Base-by-base conservation (phyloP, 805 yeast genomes). In the Kregervanrija fluxuum region DNA sequence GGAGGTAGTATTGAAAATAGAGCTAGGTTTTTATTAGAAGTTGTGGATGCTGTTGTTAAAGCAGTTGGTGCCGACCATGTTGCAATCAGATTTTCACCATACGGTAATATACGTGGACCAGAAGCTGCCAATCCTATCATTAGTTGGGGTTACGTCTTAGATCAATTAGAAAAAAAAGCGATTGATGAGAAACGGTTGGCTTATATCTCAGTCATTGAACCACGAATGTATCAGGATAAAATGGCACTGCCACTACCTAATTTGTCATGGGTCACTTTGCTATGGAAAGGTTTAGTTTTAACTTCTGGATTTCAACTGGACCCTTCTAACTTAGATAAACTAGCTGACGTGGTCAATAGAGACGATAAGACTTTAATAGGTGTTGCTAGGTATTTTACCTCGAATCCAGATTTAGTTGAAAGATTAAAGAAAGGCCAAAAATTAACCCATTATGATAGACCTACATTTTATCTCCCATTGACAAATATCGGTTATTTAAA, bases 51-150 rank as follows among this genome's bases (percentile, higher is more conserved):
- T 3, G 52, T 77, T 33, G 63, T 65, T 30, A 73, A 61, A 6
- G 77, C 73, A 3, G 60, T 80, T 48, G 87, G 86, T 40, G 68
- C 74, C 14, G 68, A 67, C 3, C 69, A 63, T 41, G 61, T 70
- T 38, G 79, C 72, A 36, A 52, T 78, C 42, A 65, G 85, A 50
- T 53, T 75, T 16, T 70, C 79, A 13, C 79, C 80, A 11, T 68
- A 60, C 57, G 68, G 71, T 47, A 47, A 53, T 22, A 65, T 59
- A 41, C 70, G 73, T 42, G 69, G 61, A 35, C 61, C 61, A 60
- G 57, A 61, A 41, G 74, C 73, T 45, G 59, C 64, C 30, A 57
- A 61, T 43, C 67, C 72, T 11, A 49, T 64, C 30, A 64, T 64
- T 6, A 57, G 56, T 30, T 67, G 55, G 48, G 65, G 68, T 5